These are phyloP conservation scores for Nicotiana obtusifolia DNA, from an alignment of 257 asterid genomes.

Conservation along the genomic window DNA sequence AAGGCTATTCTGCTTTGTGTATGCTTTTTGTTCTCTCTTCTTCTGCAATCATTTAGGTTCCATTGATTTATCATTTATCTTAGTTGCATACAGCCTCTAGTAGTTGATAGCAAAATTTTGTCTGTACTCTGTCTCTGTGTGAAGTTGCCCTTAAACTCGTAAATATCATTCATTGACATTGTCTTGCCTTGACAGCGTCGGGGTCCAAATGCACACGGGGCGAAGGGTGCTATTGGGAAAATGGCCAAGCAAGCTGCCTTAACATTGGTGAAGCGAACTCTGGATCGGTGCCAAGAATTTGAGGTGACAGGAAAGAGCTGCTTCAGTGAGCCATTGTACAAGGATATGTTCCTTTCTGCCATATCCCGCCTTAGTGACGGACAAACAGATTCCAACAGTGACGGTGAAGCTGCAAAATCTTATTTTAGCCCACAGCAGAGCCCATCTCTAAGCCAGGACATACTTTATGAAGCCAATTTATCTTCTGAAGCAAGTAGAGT, in stretches of 20 bases:
- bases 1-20: not conserved
- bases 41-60: not conserved
- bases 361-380: conserved; percentile 48
- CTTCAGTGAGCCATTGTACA: conserved; percentile 63
- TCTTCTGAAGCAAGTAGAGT: conserved; percentile 54
- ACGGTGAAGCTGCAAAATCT: conserved; percentile 53
- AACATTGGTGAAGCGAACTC: conserved; percentile 66
- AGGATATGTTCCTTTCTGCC: conserved; percentile 69
- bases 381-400: conserved; percentile 38
- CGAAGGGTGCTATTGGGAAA: conserved; percentile 67
- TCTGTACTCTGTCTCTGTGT: not conserved
- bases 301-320: conserved; percentile 72
- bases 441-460: conserved; percentile 55
- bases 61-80: not conserved
- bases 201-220: conserved; percentile 72
- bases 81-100: not conserved
- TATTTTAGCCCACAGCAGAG: conserved; percentile 55
- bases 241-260: conserved; percentile 85
- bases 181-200: conserved; percentile 43
- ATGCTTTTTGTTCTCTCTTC: not conserved
- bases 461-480: conserved; percentile 43
- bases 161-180: not conserved
- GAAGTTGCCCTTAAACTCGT: not conserved
- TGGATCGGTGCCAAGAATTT: conserved; percentile 64
- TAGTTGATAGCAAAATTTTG: not conserved